A percentile compares a stretch with the other conserved stretches of the same genome.
Conservation (phyloP, 768 basidiomycete genomes). For the Podaxis carcinomalis region DNA sequence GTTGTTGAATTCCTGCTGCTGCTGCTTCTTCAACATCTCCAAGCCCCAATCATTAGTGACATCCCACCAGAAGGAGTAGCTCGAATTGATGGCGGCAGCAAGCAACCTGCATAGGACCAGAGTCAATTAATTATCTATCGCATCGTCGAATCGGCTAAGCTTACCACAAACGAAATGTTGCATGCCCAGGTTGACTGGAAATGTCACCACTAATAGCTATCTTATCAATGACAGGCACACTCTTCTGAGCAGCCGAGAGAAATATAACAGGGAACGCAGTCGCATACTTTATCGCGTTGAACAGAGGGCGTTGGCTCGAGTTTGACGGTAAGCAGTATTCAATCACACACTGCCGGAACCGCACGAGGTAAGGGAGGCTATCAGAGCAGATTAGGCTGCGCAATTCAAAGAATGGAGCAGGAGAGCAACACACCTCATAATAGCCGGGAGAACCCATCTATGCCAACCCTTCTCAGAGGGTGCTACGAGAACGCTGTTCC, state of each 20-base stretch:
- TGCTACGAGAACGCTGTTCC: constrained; percentile 66
- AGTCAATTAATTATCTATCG: constrained; percentile 1
- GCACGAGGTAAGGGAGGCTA: constrained; percentile 83
- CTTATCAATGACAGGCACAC: constrained; percentile 57
- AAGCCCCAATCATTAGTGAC: constrained; percentile 98
- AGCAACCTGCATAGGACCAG: constrained; percentile 56
- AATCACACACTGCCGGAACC: constrained; percentile 90
- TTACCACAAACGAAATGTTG: constrained; percentile 79
- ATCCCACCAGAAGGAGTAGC: constrained; percentile 99
- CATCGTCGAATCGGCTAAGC: constrained; percentile 16
- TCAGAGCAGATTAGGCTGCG: neutral
- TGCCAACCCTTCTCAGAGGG: constrained; percentile 60
- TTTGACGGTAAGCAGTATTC: constrained; percentile 70
- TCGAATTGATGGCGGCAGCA: constrained; percentile 80
- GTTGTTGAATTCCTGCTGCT: constrained; percentile 20
- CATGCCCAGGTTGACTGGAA: constrained; percentile 55
- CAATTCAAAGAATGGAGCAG: neutral
- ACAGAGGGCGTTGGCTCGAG: constrained; percentile 67
- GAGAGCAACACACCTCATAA: constrained; percentile 71
- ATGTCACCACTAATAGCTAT: constrained; percentile 42
- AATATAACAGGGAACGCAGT: constrained; percentile 95
- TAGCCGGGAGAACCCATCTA: constrained; percentile 73
- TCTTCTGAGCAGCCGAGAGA: constrained; percentile 85
- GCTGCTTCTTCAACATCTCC: constrained; percentile 50
- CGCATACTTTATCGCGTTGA: constrained; percentile 95